phyloP scores from a whole-genome alignment of 257 asterid species.

The Solanum arcanum region DNA sequence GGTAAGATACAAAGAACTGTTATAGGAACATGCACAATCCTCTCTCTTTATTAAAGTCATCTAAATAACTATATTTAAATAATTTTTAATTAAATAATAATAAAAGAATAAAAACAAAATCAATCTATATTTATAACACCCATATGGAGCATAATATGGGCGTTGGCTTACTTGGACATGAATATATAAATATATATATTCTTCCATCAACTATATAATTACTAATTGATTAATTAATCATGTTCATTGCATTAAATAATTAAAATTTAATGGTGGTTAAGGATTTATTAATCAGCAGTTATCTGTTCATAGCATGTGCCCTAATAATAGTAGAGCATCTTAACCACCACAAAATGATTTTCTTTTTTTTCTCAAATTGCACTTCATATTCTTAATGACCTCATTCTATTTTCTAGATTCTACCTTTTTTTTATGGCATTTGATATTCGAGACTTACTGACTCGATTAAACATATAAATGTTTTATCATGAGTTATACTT shows the following conservation, averaged over 20 bases:
- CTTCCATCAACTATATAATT: not conserved
- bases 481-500: not conserved
- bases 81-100: not conserved
- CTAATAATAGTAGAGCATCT: conserved; percentile 18
- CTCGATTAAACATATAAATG: not conserved
- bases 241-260: not conserved
- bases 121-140: not conserved
- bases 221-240: not conserved
- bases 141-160: not conserved
- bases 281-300: conserved; percentile 11
- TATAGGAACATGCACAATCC: conserved; percentile 1
- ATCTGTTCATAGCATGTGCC: conserved; percentile 20
- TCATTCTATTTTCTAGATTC: not conserved
- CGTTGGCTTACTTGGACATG: not conserved
- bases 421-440: not conserved
- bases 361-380: not conserved
- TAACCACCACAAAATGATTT: conserved; percentile 7
- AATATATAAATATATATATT: not conserved
- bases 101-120: not conserved
- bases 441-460: not conserved
- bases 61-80: not conserved
- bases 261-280: not conserved
- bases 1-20: conserved; percentile 10
- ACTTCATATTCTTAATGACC: not conserved
- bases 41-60: not conserved